Base-by-base conservation (phyloP, 2,329 filamentous ascomycete genomes). In the Cercospora zeae-maydis region DNA sequence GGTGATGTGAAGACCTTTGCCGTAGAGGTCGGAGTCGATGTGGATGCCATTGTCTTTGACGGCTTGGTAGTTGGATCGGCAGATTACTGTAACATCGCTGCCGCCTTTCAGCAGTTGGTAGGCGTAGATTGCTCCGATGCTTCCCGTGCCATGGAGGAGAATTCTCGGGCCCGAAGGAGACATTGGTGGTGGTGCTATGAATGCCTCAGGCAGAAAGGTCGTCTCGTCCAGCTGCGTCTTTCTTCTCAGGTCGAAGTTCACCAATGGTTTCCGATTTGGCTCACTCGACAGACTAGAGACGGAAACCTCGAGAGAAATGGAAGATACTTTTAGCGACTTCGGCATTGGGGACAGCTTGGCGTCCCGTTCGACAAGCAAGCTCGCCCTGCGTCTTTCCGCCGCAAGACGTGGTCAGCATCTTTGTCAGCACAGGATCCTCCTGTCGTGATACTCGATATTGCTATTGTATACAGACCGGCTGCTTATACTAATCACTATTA, bases 21-120 rank as follows among this genome's bases (percentile, higher is more conserved):
- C 71, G 59, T 77, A 79, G 19, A 75, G 67, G 4, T 71, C 70
- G 3, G 77, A 78, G 61, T 78, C 74, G 60, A 81, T 76, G 24
- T 64, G 68, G 68, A 81, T 79, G 49, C 79, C 79, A 33, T 77
- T 66, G 8, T 71, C 63, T 63, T 75, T 78, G 0, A 74, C 78
- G 13, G 75, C 70, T n/a, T 74, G 66, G 69, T 80, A 80, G 64
- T 80, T 81, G 33, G 78, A 79, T 54, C 79, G 77, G 63, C 78
- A 80, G 47, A 81, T 76, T 2, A 77, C 77, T 19, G 77, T 80
- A n/a, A 78, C 75, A 2, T 70, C 63, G 51, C 73, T 72, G 13
- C 75, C 73, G 53, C 74, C 75, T 69, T 76, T 73, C 13, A 75
- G 73, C 5, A 80, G 71, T 10, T 79, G 70, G 66, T 78, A 78